Evolutionary conservation across 345 rosid species (phyloP).

Genomic region (Heritiera littoralis): DNA sequence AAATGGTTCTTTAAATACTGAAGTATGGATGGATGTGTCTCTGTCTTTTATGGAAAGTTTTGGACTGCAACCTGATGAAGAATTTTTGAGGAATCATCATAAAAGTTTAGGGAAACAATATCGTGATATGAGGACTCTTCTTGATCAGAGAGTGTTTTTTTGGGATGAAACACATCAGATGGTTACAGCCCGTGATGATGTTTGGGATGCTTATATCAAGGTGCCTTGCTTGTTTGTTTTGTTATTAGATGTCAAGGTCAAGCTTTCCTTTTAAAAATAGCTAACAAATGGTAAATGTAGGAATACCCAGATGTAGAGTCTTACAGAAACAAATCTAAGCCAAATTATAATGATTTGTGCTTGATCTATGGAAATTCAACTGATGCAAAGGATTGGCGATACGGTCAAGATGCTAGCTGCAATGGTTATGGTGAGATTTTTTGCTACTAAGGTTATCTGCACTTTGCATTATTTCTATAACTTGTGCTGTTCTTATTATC

Average conservation of each 20-base stretch:
- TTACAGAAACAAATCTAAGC: conserved; percentile 28
- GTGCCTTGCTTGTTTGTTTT: conserved; percentile 27
- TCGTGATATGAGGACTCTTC: conserved; percentile 39
- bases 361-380: conserved; percentile 45
- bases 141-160: conserved; percentile 39
- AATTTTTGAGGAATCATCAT: conserved; percentile 34
- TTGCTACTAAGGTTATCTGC: not conserved
- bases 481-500: not conserved
- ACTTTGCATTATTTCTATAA: not conserved
- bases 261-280: not conserved
- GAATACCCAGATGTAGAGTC: conserved; percentile 40
- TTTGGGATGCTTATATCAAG: conserved; percentile 45
- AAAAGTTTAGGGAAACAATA: conserved; percentile 37
- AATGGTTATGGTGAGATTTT: conserved; percentile 33
- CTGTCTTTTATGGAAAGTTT: conserved; percentile 45
- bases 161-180: conserved; percentile 44
- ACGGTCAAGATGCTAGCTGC: conserved; percentile 28
- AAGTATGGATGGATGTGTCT: conserved; percentile 47
- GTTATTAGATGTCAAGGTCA: not conserved
- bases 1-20: conserved; percentile 28
- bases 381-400: conserved; percentile 26
- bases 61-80: conserved; percentile 41
- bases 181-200: conserved; percentile 42
- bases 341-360: conserved; percentile 44
- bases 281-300: conserved; percentile 37